Percentiles rank a stretch among this genome's conserved stretches.
Conservation (phyloP, 2,329 filamentous ascomycete genomes). For the Fusarium humuli region DNA sequence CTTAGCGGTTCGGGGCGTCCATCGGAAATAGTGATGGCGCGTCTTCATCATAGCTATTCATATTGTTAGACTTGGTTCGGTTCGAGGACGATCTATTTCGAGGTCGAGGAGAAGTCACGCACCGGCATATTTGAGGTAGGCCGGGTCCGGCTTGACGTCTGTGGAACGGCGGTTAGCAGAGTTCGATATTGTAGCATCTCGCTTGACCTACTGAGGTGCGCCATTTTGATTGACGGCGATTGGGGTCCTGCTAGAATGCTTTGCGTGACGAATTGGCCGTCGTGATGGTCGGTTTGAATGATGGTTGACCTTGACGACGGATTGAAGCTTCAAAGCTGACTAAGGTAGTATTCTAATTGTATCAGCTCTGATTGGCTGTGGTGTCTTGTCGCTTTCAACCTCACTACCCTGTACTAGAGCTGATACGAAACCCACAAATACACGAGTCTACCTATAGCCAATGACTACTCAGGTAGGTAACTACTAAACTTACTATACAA, state of each 20-base stretch:
- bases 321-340: conserved; percentile 43
- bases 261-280: conserved; percentile 42
- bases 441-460: neutral
- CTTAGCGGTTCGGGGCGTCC: conserved; percentile 85
- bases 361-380: conserved; percentile 29
- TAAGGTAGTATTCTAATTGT: conserved; percentile 25
- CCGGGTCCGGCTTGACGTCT: conserved; percentile 59
- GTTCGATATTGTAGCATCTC: neutral
- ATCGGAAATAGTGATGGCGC: conserved; percentile 95
- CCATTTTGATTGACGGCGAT: conserved; percentile 51
- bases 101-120: conserved; percentile 44
- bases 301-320: conserved; percentile 27
- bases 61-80: conserved; percentile 40
- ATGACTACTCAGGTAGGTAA: neutral
- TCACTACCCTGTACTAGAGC: conserved; percentile 34
- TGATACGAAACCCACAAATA: neutral
- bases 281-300: conserved; percentile 42
- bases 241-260: conserved; percentile 39
- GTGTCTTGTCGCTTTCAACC: fast-evolving
- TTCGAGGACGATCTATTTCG: conserved; percentile 11
- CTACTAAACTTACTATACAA: neutral
- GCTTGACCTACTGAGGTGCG: conserved; percentile 53
- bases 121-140: conserved; percentile 56
- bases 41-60: conserved; percentile 80
- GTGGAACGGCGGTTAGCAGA: conserved; percentile 43